Evolutionary conservation across 495 filamentous ascomycete species (phyloP), one percentile per base, ranked within the genome.

Genomic region (Aspergillus coremiiformis): DNA sequence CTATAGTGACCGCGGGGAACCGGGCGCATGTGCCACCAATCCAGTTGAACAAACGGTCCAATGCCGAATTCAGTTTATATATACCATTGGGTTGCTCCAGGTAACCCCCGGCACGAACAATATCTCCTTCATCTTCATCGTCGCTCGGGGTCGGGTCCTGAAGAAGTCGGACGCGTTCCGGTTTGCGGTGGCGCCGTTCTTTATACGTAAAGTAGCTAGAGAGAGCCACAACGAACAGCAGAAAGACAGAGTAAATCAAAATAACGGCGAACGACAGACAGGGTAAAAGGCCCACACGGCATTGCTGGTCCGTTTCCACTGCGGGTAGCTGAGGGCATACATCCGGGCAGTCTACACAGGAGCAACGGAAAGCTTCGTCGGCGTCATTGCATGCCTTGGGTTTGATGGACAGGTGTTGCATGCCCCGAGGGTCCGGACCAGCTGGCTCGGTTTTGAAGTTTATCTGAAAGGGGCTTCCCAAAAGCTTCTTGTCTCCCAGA

Each of bases 391-490:
- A 98, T 44, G 83, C 80, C 64, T 91, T 91, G 8, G 89, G 79
- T 24, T 60, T 77, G 60, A 86, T 81, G 20, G 84, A 62, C 57
- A 80, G 67, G 8, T 88, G 71, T 20, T 74, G 56, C 87, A 95
- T 93, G 20, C 72, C 67, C 9, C 69, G 62, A 0, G 75, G 67
- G 49, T 87, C 82, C 27, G 65, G 54, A 17, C 64, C 65, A 19
- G 64, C 69, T 5, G 86, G 77, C 17, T 77, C 66, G 2, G 73
- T 74, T 9, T 85, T 86, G 61, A 92, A 98, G 73, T 98, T 89
- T 68, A 98, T 93, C 71, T 97, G 94, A 69, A 98, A 97, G 0
- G 93, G 93, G 46, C 90, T 96, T 7, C 93, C 94, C 14, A 82
- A 61, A 14, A 92, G 76, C 63, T 90, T 91, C 75, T 94, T 86